phyloP scores from a whole-genome alignment of 2,329 filamentous ascomycete species.

The Scedosporium apiospermum region DNA sequence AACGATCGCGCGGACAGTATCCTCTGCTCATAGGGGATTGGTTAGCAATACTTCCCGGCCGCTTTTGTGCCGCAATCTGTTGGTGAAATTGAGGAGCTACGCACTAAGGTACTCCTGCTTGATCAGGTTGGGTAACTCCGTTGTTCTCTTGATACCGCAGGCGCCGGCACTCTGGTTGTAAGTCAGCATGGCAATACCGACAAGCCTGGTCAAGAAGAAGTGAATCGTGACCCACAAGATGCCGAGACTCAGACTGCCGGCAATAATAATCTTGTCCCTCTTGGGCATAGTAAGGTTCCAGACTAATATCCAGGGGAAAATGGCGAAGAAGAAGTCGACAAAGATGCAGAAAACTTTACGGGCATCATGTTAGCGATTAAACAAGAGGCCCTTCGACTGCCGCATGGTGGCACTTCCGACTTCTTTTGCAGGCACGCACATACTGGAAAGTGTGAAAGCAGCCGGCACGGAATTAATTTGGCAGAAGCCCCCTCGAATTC shows the following conservation, averaged over 20 bases:
- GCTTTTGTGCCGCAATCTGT: too few relatives aligned
- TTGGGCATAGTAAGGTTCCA: slow-evolving; percentile 33
- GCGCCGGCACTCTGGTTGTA: slow-evolving; percentile 15
- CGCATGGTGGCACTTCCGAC: too few relatives aligned
- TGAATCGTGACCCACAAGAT: slow-evolving; percentile 22
- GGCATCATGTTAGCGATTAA: too few relatives aligned
- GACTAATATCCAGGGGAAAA: slow-evolving; percentile 33
- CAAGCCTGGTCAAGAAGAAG: too few relatives aligned
- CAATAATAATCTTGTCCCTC: slow-evolving; percentile 33
- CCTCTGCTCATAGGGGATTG: slow-evolving; percentile 15
- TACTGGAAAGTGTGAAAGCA: slow-evolving; percentile 14
- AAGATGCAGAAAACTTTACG: slow-evolving; percentile 16
- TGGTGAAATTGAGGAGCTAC: background rate
- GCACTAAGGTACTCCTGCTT: slow-evolving; percentile 13
- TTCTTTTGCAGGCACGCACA: background rate
- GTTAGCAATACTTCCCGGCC: too few relatives aligned
- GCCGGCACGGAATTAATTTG: slow-evolving; percentile 12
- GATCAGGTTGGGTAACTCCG: slow-evolving; percentile 19
- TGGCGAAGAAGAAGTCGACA: slow-evolving; percentile 28
- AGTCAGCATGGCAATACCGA: background rate
- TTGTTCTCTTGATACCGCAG: slow-evolving; percentile 18
- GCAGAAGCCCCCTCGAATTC: slow-evolving; percentile 10
- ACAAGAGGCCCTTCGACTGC: too few relatives aligned
- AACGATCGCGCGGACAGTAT: slow-evolving; percentile 23
- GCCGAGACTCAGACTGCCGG: slow-evolving; percentile 30